Percentiles rank a stretch among this genome's conserved stretches.
Conservation (phyloP, 805 yeast genomes). For the Suhomyces kilbournensis region DNA sequence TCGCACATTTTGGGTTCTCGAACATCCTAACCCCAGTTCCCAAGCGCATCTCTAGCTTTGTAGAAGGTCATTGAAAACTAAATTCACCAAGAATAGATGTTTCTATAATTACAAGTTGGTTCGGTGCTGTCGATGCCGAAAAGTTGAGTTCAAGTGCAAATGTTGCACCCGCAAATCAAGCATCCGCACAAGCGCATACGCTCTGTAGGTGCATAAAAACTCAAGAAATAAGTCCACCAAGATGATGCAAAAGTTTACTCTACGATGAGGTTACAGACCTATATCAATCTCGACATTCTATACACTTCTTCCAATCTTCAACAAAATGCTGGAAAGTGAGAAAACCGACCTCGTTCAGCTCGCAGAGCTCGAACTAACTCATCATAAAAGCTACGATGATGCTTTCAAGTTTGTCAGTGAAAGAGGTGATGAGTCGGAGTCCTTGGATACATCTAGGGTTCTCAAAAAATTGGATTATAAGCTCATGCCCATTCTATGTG, state of each 20-base stretch:
- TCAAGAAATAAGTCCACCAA: neutral
- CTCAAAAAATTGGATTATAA: constrained; percentile 44
- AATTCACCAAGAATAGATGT: neutral
- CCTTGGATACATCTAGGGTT: neutral
- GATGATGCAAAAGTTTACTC: neutral
- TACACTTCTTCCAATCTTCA: neutral
- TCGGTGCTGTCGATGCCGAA: neutral
- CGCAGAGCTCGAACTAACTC: neutral
- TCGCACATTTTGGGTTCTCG: neutral
- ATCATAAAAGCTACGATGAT: constrained; percentile 13
- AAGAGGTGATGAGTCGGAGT: neutral
- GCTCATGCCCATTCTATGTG: constrained; percentile 49
- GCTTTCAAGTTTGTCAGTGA: constrained; percentile 19
- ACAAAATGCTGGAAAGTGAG: neutral
- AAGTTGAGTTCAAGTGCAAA: neutral
- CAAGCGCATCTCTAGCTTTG: neutral
- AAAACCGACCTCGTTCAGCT: neutral
- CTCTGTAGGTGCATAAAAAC: neutral
- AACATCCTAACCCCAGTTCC: neutral
- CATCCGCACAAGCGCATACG: constrained; percentile 2
- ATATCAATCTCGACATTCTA: too few species aligned
- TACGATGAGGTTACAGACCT: neutral
- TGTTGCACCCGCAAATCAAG: neutral
- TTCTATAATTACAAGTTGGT: neutral
- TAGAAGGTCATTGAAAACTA: neutral